Evolutionary conservation across 257 asterid genomes (phyloP).

Genomic region (Solanum paucissectum): DNA sequence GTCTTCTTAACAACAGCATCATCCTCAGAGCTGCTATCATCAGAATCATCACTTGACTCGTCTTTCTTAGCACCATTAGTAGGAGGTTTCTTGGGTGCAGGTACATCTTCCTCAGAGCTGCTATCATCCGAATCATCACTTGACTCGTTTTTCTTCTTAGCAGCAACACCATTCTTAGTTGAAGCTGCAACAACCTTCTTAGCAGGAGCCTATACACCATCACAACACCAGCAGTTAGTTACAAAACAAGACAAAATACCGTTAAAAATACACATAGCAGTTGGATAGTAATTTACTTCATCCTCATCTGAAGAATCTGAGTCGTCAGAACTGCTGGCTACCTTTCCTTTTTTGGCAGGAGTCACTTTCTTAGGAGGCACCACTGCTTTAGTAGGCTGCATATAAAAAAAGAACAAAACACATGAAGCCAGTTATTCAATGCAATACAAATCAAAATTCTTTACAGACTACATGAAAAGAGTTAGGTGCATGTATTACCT

Average conservation of each 20-base stretch:
- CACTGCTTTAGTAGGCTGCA: conserved; percentile 4
- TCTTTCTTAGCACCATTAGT: conserved; percentile 14
- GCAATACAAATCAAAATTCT: not conserved
- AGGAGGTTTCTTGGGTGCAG: conserved; percentile 15
- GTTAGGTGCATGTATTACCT: conserved; percentile 1
- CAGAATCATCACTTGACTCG: conserved; percentile 21
- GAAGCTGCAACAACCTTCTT: conserved; percentile 3
- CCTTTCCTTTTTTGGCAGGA: not conserved
- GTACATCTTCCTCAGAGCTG: conserved; percentile 21
- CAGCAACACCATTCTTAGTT: not conserved
- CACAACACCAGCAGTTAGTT: not conserved
- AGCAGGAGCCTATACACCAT: conserved; percentile 3
- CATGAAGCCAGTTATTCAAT: not conserved
- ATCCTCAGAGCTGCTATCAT: conserved; percentile 25
- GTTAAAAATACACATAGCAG: not conserved
- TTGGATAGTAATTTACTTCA: not conserved
- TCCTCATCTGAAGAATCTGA: not conserved
- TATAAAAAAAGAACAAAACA: not conserved
- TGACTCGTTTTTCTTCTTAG: not conserved
- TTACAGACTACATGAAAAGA: not conserved
- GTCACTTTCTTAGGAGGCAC: not conserved
- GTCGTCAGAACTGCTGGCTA: conserved; percentile 11
- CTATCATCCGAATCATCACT: conserved; percentile 28
- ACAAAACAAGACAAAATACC: not conserved
- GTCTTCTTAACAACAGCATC: conserved; percentile 19